Evolutionary conservation across 73 alveolate species (phyloP).

Genomic region (Paraurostyla sp.): DNA sequence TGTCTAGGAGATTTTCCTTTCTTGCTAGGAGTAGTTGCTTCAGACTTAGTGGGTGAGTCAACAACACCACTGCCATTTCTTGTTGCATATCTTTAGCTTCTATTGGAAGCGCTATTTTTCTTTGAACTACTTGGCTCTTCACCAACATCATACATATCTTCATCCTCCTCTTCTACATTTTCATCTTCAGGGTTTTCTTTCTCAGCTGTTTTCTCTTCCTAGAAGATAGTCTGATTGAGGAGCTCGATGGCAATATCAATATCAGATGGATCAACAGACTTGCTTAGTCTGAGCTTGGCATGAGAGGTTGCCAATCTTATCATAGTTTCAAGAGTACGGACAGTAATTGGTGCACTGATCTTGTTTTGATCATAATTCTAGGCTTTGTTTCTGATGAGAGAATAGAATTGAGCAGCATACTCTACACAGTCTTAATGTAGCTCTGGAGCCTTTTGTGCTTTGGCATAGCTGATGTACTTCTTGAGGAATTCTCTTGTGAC

Average conservation of each 20-base stretch:
- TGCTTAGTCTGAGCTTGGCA: slow-evolving; percentile 92
- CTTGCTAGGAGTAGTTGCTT: neutral
- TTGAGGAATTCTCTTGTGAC: slow-evolving; percentile 90
- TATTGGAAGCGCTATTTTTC: neutral
- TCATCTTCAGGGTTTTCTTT: slow-evolving; percentile 68
- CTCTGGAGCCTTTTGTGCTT: slow-evolving; percentile 83
- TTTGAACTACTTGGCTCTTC: neutral
- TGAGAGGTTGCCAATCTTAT: slow-evolving; percentile 97
- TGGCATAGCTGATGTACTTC: slow-evolving; percentile 95
- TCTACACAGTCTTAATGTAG: slow-evolving; percentile 87
- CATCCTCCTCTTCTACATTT: slow-evolving; percentile 74
- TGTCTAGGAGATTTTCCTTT: neutral
- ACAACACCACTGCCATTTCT: neutral
- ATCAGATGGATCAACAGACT: slow-evolving; percentile 83
- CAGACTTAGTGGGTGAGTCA: slow-evolving; percentile 20
- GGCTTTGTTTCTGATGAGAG: slow-evolving; percentile 88
- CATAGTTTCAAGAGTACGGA: slow-evolving; percentile 97
- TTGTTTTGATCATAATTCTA: slow-evolving; percentile 77
- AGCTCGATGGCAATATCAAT: slow-evolving; percentile 88
- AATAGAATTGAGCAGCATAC: slow-evolving; percentile 89
- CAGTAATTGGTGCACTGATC: slow-evolving; percentile 92
- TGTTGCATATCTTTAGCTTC: slow-evolving; percentile 8
- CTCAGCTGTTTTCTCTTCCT: slow-evolving; percentile 63
- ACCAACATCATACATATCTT: slow-evolving; percentile 21
- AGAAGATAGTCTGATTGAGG: slow-evolving; percentile 77